Base-by-base conservation (phyloP, 805 yeast genomes). In the Schwanniomyces sp. region DNA sequence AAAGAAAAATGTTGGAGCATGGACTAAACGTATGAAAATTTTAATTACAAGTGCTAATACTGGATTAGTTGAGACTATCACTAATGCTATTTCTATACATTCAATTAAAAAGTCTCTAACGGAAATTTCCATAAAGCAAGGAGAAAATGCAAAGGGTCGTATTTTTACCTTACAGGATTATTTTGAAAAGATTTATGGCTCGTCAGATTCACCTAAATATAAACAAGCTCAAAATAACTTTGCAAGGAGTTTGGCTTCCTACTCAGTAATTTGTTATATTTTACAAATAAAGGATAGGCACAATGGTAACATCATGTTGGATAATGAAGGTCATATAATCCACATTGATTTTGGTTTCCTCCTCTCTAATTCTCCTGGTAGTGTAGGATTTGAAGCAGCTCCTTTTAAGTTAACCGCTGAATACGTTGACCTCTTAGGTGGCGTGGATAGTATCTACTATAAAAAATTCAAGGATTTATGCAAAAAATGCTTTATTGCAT, bases 251-350 rank as follows among this genome's bases (percentile, higher is more conserved):
- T 73, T 94, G 54, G 98, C 99, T 0, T 86, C 95, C 0, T 94
- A 92, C 66, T 91, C 97, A 0, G 83, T 94, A 14, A 85, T 94
- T 29, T 90, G 97, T 51, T 94, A 91, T 56, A 71, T 92, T 36
- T 72, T 94, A 43, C 98, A 92, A 69, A 88, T 94, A 50, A 94
- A 94, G 64, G 99, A 94, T 66, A 81, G 99, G 55, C 99, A 92
- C 63, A 92, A 92, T 62, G 99, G 99, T 60, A 94, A 94, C 64
- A 91, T 94, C 49, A 92, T 94, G 99, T 74, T 92, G 34, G 99
- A 94, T 61, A 84, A 86, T 49, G 96, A 92, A 50, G 99, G 99
- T 0, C 99, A 94, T 62, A 86, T 94, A 10, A 84, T 92, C 40
- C 96, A 89, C 65, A 94, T 94, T 56, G 99, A 94, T 68, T 94